phyloP scores from a whole-genome alignment of 192 early-diverging fungal species.

The Coemansia sp. region DNA sequence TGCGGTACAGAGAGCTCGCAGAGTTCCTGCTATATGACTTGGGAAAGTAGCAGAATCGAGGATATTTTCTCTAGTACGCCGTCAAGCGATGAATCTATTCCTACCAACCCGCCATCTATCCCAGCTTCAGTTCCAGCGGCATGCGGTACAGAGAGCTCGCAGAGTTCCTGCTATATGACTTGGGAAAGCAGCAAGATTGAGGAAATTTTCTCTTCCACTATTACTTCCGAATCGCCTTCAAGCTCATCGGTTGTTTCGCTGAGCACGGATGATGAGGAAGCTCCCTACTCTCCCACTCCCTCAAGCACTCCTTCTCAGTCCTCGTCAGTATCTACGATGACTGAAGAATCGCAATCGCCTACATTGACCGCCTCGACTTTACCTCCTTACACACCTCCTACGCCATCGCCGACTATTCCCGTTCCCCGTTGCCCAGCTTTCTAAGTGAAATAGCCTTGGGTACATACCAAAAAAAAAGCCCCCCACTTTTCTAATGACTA shows the following conservation, averaged over 20 bases:
- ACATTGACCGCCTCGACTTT: not conserved
- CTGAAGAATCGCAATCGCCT: not conserved
- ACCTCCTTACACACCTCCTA: not conserved
- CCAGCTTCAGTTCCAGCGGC: not conserved
- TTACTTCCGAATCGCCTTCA: not conserved
- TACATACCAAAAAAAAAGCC: not conserved
- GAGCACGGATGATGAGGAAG: not conserved
- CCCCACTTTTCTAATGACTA: not conserved
- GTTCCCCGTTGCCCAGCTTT: not conserved
- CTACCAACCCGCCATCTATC: not conserved
- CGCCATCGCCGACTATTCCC: not conserved
- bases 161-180: not conserved
- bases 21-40: not conserved
- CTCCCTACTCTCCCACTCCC: not conserved
- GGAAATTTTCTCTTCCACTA: not conserved
- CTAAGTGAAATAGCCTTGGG: not conserved
- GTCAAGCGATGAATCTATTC: too few species aligned
- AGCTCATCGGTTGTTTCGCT: not conserved
- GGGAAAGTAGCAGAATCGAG: not conserved
- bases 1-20: not conserved
- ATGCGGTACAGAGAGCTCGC: not conserved
- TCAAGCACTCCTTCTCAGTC: not conserved
- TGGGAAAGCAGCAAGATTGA: not conserved
- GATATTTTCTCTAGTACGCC: not conserved
- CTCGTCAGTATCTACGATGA: not conserved